phyloP scores from a whole-genome alignment of 192 early-diverging fungal genomes.

The Nowakowskiella sp. region DNA sequence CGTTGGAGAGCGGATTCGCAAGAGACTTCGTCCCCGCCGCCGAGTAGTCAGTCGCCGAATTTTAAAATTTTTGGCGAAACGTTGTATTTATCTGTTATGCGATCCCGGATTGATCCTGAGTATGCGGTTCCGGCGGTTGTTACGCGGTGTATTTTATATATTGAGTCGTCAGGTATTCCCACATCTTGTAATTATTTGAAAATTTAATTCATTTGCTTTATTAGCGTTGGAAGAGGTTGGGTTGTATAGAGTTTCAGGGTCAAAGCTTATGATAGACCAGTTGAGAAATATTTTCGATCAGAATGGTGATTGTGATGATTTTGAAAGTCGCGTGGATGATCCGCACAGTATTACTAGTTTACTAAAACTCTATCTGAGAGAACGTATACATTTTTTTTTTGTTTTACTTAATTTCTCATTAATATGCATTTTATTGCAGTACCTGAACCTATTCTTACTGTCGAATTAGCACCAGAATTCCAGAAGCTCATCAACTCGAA shows the following conservation, averaged over 20 bases:
- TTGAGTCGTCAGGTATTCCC: neutral
- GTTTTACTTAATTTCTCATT: neutral
- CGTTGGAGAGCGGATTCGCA: too few relatives aligned
- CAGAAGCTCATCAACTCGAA: neutral
- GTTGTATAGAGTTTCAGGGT: neutral
- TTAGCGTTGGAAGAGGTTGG: neutral
- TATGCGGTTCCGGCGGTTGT: neutral
- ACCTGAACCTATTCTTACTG: neutral
- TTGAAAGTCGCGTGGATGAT: neutral
- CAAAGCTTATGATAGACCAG: neutral
- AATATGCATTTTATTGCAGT: neutral
- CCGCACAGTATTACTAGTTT: neutral
- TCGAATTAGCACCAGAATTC: neutral
- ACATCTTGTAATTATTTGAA: neutral
- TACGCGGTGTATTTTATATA: neutral
- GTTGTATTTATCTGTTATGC: neutral
- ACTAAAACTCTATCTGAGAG: neutral
- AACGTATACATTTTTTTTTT: neutral
- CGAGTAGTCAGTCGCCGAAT: too few relatives aligned
- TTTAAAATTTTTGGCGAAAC: neutral
- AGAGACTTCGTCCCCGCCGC: too few relatives aligned
- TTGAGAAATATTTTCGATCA: neutral
- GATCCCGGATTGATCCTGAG: neutral
- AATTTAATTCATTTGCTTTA: neutral
- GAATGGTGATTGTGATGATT: neutral